Percentiles rank a stretch among this genome's conserved stretches.
Evolutionary conservation across 1,139 yeast species (phyloP).

Genomic region (Lodderomyces jiufengensis): DNA sequence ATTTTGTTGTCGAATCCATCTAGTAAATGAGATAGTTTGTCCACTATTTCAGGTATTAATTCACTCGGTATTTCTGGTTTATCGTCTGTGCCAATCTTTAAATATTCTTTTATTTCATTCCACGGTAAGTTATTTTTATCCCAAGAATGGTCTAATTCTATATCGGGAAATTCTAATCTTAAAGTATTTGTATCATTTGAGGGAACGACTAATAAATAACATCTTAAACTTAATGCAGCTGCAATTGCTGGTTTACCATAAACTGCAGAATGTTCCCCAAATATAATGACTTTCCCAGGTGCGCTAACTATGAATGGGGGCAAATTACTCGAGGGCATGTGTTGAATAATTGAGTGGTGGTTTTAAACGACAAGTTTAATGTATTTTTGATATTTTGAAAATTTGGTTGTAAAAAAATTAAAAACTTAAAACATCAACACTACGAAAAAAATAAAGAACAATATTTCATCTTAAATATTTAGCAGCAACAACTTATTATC

Average conservation of each 20-base stretch:
- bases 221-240: slow-evolving; percentile 78
- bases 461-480: not conserved
- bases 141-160: slow-evolving; percentile 65
- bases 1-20: slow-evolving; percentile 45
- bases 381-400: no score
- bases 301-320: slow-evolving; percentile 75
- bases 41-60: slow-evolving; percentile 58
- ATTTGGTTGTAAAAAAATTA: not conserved
- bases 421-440: slow-evolving; percentile 3
- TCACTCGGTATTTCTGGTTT: slow-evolving; percentile 51
- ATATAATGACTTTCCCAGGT: slow-evolving; percentile 93
- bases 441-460: not conserved
- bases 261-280: slow-evolving; percentile 97
- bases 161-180: slow-evolving; percentile 79
- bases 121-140: slow-evolving; percentile 57
- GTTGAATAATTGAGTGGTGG: no score
- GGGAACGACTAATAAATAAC: slow-evolving; percentile 65
- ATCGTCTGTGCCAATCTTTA: slow-evolving; percentile 15
- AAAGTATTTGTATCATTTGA: slow-evolving; percentile 38
- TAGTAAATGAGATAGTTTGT: slow-evolving; percentile 43
- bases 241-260: slow-evolving; percentile 91
- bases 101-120: slow-evolving; percentile 32
- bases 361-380: no score
- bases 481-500: not conserved
- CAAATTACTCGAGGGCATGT: no score